phyloP scores from a whole-genome alignment of 768 basidiomycete genomes.

The Tylopilus intermedius region DNA sequence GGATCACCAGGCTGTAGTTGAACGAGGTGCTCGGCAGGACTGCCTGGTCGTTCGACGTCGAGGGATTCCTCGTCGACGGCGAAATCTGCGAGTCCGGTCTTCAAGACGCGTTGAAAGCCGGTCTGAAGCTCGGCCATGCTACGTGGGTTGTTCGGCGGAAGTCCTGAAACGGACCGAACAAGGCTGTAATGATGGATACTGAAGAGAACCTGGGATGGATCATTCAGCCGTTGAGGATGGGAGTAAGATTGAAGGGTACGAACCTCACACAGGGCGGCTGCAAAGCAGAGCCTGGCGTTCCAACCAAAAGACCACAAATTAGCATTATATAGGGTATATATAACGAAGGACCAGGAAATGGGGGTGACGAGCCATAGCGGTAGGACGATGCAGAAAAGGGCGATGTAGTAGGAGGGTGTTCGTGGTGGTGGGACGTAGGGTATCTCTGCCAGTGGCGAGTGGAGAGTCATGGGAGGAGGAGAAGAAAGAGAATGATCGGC shows the following conservation, averaged over 20 bases:
- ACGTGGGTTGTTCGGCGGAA: constrained; percentile 41
- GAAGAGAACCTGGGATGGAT: constrained; percentile 54
- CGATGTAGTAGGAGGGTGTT: constrained; percentile 51
- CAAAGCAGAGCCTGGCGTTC: constrained; percentile 38
- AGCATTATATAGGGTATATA: constrained; percentile 42
- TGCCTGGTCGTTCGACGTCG: constrained; percentile 46
- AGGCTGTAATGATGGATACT: constrained; percentile 60
- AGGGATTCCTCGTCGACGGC: constrained; percentile 54
- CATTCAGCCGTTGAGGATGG: not conserved
- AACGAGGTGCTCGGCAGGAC: constrained; percentile 54
- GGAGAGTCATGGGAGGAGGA: constrained; percentile 6
- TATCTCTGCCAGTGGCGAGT: constrained; percentile 28
- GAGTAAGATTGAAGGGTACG: constrained; percentile 8
- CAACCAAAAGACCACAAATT: constrained; percentile 40
- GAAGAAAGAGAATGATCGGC: not conserved
- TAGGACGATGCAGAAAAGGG: constrained; percentile 49
- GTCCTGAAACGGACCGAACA: constrained; percentile 42
- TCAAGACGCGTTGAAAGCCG: constrained; percentile 58
- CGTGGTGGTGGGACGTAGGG: constrained; percentile 37
- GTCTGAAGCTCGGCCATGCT: constrained; percentile 53
- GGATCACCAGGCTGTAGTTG: constrained; percentile 61
- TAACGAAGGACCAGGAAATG: constrained; percentile 59
- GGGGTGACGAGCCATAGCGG: constrained; percentile 65
- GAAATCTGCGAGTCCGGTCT: constrained; percentile 56
- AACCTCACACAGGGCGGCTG: constrained; percentile 58